A percentile compares a stretch with the other conserved stretches of the same genome.
phyloP scores from a whole-genome alignment of 176 grass and related monocot species.

The Musa beccarii region DNA sequence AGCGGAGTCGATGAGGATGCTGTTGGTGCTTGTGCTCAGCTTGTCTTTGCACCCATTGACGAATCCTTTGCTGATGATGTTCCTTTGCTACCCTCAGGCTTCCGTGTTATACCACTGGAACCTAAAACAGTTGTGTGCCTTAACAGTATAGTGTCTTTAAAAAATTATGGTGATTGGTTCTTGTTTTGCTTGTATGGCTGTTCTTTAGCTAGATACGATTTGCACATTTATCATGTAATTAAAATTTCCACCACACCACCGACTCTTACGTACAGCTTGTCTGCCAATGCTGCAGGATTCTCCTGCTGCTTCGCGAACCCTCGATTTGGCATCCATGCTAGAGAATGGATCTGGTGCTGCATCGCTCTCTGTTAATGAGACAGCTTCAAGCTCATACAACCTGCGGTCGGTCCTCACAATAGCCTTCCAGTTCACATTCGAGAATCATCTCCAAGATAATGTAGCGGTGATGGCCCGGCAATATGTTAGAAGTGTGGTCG shows the following conservation, averaged over 20 bases:
- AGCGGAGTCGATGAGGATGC: conserved; percentile 78
- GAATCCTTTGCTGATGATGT: conserved; percentile 92
- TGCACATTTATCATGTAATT: too few species aligned
- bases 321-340: conserved; percentile 75
- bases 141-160: not conserved
- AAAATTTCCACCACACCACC: too few species aligned
- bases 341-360: conserved; percentile 58
- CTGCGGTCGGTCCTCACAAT: conserved; percentile 73
- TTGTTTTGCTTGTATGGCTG: not conserved
- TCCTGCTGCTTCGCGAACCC: conserved; percentile 47
- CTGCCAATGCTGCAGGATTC: conserved; percentile 25
- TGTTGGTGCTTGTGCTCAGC: conserved; percentile 62
- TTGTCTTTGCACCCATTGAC: conserved; percentile 93
- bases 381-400: not conserved
- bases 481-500: conserved; percentile 70
- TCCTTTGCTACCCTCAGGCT: conserved; percentile 76
- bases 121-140: conserved; percentile 39
- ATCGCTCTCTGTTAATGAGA: conserved; percentile 19
- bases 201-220: too few species aligned
- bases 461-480: conserved; percentile 74
- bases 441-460: conserved; percentile 71
- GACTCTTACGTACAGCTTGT: not conserved
- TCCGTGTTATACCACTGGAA: conserved; percentile 82
- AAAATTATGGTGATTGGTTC: not conserved
- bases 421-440: conserved; percentile 81